Conservation (phyloP, 2,329 filamentous ascomycete genomes). For the Myriosclerotinia scirpicola region DNA sequence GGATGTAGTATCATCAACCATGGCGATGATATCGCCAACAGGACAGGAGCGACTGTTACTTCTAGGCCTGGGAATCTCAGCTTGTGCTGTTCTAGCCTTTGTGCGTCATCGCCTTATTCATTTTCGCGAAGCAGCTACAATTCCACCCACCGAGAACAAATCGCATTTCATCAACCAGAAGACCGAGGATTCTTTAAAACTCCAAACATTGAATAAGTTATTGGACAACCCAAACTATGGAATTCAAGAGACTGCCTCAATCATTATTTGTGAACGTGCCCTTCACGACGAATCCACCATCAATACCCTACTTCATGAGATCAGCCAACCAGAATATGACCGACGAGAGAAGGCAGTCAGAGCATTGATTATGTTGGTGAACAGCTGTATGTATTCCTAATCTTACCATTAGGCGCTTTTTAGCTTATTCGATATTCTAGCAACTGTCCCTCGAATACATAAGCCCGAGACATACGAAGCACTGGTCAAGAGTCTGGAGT, state of each 20-base stretch:
- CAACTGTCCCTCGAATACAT: slow-evolving; percentile 34
- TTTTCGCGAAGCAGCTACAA: slow-evolving; percentile 63
- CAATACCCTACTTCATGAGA: slow-evolving; percentile 55
- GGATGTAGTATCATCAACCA: slow-evolving; percentile 33
- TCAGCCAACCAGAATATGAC: slow-evolving; percentile 59
- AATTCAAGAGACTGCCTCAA: slow-evolving; percentile 66
- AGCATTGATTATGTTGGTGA: slow-evolving; percentile 56
- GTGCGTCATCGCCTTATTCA: slow-evolving; percentile 59
- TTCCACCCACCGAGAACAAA: slow-evolving; percentile 64
- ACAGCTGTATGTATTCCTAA: slow-evolving; percentile 43
- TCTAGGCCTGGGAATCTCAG: slow-evolving; percentile 48
- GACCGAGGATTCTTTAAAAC: slow-evolving; percentile 68
- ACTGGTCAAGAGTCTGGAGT: slow-evolving; percentile 59
- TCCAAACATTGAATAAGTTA: slow-evolving; percentile 66
- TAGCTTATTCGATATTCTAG: slow-evolving; percentile 26
- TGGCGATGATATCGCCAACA: slow-evolving; percentile 38
- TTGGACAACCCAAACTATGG: slow-evolving; percentile 70
- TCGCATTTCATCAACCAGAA: slow-evolving; percentile 74
- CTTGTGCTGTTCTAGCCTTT: slow-evolving; percentile 56
- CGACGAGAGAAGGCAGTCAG: slow-evolving; percentile 57
- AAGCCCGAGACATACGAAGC: slow-evolving; percentile 45
- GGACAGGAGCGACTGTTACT: slow-evolving; percentile 36
- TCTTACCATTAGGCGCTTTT: not conserved
- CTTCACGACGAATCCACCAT: slow-evolving; percentile 58
- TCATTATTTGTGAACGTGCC: slow-evolving; percentile 56